These are phyloP conservation scores for Sporobolomyces phaffii DNA, from an alignment of 768 basidiomycete species.

Conservation along the genomic window DNA sequence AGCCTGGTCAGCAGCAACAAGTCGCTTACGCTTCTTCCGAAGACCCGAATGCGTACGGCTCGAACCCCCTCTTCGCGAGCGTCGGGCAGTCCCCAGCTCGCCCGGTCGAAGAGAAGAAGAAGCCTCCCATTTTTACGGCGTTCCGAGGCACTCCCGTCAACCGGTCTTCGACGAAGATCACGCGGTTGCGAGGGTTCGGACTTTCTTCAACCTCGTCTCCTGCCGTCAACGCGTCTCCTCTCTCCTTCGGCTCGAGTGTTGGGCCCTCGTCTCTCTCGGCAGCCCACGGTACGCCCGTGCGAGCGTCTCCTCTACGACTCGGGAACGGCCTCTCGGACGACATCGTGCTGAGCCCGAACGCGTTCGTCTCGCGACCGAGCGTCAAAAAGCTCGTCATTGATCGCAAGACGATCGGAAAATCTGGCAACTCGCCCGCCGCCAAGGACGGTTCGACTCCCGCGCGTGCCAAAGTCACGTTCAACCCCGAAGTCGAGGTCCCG, in stretches of 20 bases:
- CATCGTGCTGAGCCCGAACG: slow-evolving; percentile 35
- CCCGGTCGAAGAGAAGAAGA: slow-evolving; percentile 38
- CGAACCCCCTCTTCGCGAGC: slow-evolving; percentile 47
- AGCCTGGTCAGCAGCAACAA: slow-evolving; percentile 54
- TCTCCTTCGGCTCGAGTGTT: slow-evolving; percentile 1
- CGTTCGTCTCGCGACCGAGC: slow-evolving; percentile 38
- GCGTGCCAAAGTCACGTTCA: slow-evolving; percentile 32
- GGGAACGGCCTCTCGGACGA: slow-evolving; percentile 35
- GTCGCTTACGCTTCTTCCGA: slow-evolving; percentile 70
- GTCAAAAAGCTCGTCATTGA: slow-evolving; percentile 44
- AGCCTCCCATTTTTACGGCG: slow-evolving; percentile 38
- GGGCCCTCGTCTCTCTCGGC: slow-evolving; percentile 2
- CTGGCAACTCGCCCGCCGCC: neutral
- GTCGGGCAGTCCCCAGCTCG: slow-evolving; percentile 16
- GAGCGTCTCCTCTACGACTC: slow-evolving; percentile 32
- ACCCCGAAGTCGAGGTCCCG: slow-evolving; percentile 30
- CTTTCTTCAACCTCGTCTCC: slow-evolving; percentile 11
- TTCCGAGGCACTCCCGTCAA: slow-evolving; percentile 38
- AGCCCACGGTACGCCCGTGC: slow-evolving; percentile 13
- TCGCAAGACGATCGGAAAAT: slow-evolving; percentile 17
- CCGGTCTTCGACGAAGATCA: slow-evolving; percentile 38
- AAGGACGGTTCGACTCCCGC: slow-evolving; percentile 17
- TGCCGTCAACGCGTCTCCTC: slow-evolving; percentile 10
- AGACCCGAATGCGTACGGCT: slow-evolving; percentile 57
- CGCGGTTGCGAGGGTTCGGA: slow-evolving; percentile 39